Base-by-base conservation (phyloP, 129 eudicot genomes). In the carrot (Daucus carota) region DNA sequence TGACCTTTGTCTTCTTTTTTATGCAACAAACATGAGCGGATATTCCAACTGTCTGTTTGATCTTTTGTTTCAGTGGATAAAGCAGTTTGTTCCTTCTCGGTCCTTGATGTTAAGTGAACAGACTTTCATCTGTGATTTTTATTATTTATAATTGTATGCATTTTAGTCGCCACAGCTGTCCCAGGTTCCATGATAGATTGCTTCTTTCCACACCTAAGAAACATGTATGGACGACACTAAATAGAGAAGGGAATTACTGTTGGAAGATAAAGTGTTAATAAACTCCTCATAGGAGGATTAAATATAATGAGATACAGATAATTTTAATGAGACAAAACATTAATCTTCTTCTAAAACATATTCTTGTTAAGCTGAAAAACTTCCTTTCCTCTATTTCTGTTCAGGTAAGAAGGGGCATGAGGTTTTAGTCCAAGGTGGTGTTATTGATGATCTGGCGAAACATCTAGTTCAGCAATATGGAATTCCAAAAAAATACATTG, bases 381-480 rank as follows among this genome's bases (percentile, higher is more conserved):
- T 59, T 57, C 31, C 31, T 4, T 38, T 36, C 33, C 4, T 57
- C 6, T n/a, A 52, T 38, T 36, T 78, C 48, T 80, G 43, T 20
- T 12, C 84, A 91, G 97, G 97, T 78, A 94, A 94, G 81, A 94
- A 94, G 78, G 99, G 97, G 36, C 81, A 83, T 11, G 96, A 94
- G 77, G 96, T 94, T 69, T 79, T 91, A 81, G 92, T 94, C 70
- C 99, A 94, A 81, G 97, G 99, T 0, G 97, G 99, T 45, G 99
- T 94, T 76, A 87, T 91, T 50, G 99, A 91, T 76, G 90, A 86
- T 57, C 94, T 94, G 73, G 99, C 93, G 31, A 94, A 83, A 85
- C 90, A 91, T 88, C 90, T 94, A 11, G 86, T 94, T 76, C 96
- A 94, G 52, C 97, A 91, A 66, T 91, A 91, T 59, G 96, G 93